phyloP scores from a whole-genome alignment of 2,329 filamentous ascomycete species.

The Tolypocladium endophyticum region DNA sequence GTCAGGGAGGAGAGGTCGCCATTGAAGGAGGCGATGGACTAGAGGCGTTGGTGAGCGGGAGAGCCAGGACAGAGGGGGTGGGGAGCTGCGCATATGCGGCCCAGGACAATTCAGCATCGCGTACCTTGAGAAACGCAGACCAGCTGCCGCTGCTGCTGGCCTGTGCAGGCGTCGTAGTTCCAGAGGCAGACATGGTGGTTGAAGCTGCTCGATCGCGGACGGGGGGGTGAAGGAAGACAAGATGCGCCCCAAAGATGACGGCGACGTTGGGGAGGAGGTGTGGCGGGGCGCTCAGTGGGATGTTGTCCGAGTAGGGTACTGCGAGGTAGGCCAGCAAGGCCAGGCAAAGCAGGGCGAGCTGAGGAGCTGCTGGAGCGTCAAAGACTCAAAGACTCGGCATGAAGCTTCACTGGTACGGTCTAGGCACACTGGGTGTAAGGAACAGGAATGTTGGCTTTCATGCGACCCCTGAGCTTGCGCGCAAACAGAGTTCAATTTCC shows the following conservation, averaged over 20 bases:
- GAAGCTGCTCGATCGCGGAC: not conserved
- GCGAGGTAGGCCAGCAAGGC: not conserved
- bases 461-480: not conserved
- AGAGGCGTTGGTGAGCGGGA: not conserved
- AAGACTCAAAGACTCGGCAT: not conserved
- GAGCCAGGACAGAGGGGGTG: not conserved
- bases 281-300: not conserved
- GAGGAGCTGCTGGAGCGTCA: not conserved
- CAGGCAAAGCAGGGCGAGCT: not conserved
- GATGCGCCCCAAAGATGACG: not conserved
- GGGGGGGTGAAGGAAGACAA: not conserved
- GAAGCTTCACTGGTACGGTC: not conserved
- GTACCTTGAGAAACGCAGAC: constrained; percentile 42
- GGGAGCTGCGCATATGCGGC: not conserved
- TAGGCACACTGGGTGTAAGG: not conserved
- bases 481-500: not conserved
- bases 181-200: constrained; percentile 19
- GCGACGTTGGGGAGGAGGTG: not conserved
- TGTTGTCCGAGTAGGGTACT: not conserved
- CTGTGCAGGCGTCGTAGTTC: constrained; percentile 18
- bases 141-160: constrained; percentile 35
- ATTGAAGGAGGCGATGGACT: constrained; percentile 73
- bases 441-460: not conserved
- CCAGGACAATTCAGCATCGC: not conserved
- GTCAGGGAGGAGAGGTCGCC: constrained; percentile 73